Conservation (phyloP, 2,329 filamentous ascomycete genomes). For the Apiospora sp. region DNA sequence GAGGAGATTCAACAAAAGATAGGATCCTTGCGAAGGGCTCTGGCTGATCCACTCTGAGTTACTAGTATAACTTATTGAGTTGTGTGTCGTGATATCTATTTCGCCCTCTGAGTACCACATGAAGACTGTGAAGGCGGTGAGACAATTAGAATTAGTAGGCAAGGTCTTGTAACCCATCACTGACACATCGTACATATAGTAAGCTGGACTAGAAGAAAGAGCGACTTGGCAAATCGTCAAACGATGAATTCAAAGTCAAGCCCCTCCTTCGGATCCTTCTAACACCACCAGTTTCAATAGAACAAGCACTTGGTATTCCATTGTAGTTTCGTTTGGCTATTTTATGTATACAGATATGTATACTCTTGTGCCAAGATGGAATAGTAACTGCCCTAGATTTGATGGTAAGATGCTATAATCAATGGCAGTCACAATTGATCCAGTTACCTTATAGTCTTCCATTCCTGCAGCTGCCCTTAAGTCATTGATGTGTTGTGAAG, state of each 20-base stretch:
- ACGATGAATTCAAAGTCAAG: not conserved
- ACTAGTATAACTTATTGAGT: not conserved
- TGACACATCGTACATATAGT: slow-evolving; percentile 10
- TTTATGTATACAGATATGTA: not conserved
- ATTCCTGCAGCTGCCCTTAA: not conserved
- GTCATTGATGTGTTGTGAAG: not conserved
- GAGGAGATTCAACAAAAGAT: not conserved
- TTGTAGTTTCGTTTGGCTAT: not conserved
- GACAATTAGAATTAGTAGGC: not conserved
- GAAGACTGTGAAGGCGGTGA: slow-evolving; percentile 10
- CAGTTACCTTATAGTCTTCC: not conserved
- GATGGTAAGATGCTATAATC: not conserved
- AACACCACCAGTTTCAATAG: not conserved
- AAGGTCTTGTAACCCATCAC: not conserved
- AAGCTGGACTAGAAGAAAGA: slow-evolving; percentile 9
- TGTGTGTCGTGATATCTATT: not conserved
- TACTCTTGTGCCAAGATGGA: not conserved
- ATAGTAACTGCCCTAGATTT: no score
- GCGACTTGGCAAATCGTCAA: slow-evolving; percentile 6
- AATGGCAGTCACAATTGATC: not conserved
- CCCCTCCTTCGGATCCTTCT: not conserved
- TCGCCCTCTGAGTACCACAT: not conserved
- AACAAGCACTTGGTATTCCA: not conserved
- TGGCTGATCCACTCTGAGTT: not conserved
- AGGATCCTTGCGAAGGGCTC: not conserved